A percentile compares a stretch with the other conserved stretches of the same genome.
phyloP scores from a whole-genome alignment of 139 green algal genomes.

The Tetradesmus obliquus region DNA sequence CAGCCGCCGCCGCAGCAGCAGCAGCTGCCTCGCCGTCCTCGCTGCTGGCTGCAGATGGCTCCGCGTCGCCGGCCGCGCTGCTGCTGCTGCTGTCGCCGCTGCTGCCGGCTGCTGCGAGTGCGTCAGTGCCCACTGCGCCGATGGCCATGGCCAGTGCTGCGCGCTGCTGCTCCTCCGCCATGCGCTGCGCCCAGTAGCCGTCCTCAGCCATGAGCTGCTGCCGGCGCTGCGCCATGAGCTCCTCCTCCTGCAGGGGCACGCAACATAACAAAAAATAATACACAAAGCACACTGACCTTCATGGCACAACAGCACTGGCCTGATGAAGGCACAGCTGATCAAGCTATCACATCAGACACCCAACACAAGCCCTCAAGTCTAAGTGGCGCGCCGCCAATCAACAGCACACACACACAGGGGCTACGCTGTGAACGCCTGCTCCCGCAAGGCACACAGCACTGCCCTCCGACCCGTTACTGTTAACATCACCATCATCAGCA shows the following conservation, averaged over 20 bases:
- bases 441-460: no score
- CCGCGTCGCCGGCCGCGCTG: not conserved
- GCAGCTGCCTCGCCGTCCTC: slow-evolving; percentile 15
- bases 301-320: no score
- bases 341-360: no score
- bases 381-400: no score
- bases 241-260: slow-evolving; percentile 65
- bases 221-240: slow-evolving; percentile 73
- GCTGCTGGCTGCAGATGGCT: slow-evolving; percentile 8
- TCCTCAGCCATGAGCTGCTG: slow-evolving; percentile 82
- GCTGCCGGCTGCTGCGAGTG: not conserved
- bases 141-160: slow-evolving; percentile 36
- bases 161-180: slow-evolving; percentile 63
- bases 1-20: not conserved
- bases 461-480: no score
- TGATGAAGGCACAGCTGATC: no score
- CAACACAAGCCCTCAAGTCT: no score
- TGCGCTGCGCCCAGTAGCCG: slow-evolving; percentile 84
- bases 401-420: no score
- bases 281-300: no score
- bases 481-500: no score
- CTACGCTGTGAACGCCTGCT: no score
- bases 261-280: no score
- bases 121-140: slow-evolving; percentile 31
- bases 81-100: slow-evolving; percentile 10